Evolutionary conservation across 768 basidiomycete genomes (phyloP), one percentile per base, ranked within the genome.

Genomic region (Sarcodon sp.): DNA sequence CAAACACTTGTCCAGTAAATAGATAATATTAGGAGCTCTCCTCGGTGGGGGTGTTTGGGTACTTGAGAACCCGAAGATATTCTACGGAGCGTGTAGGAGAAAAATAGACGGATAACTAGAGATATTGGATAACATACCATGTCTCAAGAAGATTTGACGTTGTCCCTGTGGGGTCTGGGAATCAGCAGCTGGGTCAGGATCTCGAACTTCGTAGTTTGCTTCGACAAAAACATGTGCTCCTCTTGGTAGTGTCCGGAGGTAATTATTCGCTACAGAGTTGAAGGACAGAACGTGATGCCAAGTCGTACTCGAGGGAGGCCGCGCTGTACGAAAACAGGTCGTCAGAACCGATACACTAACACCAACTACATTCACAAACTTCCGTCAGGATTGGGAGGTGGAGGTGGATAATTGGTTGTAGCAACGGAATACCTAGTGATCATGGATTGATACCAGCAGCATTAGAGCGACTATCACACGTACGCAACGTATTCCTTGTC

Each of bases 201-300:
- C 84, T 35, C 80, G 76, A 18, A 90, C 62, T 61, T 89, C 87
- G 51, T 74, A 89, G 54, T 68, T 71, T 31, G 87, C 80, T 61
- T 93, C 89, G 34, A 87, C 87, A 51, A 79, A 90, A 13, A 93
- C 88, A 50, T 69, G 78, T 44, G 75, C 66, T 5, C 89, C 89
- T 53, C 85, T 86, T 55, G 64, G 72, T 36, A 93, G 60, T 38
- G 65, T 77, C 50, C 66, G 69, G 34, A 93, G 74, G 56, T 75
- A 87, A 50, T 68, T 76, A 54, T 80, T 81, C n/a, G 76, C 56
- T 36, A 39, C 4, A 7, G 77, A 71, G n/a, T 66, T 66, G 69
- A 91, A 91, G 21, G 82, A 89, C 44, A 89, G 57, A 44, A 93
- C 55, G 41, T 78, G 69, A 58, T 92, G 89, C 77, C 81, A 93